These are phyloP conservation scores for Phycomyces nitens DNA, from an alignment of 192 early-diverging fungal genomes.

Conservation along the genomic window DNA sequence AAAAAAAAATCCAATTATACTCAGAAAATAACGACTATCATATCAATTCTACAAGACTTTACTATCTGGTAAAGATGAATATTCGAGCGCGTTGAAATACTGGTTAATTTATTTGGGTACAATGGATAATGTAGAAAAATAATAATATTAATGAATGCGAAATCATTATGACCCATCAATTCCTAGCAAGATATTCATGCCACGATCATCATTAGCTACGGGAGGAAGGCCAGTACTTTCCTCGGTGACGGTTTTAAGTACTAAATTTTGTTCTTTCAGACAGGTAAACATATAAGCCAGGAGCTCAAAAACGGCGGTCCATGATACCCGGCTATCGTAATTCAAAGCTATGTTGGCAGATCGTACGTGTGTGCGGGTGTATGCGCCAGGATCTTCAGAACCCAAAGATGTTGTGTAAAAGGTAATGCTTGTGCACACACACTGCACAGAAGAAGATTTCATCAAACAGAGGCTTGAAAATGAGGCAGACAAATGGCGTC, in stretches of 20 bases:
- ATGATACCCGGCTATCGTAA: conserved; percentile 5
- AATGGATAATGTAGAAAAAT: too few species aligned
- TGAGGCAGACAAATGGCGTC: conserved; percentile 2
- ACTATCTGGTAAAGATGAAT: too few species aligned
- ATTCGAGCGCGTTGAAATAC: too few species aligned
- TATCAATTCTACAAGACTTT: too few species aligned
- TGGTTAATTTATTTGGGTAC: too few species aligned
- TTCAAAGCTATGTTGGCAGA: conserved; percentile 2
- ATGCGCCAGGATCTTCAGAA: conserved; percentile 2
- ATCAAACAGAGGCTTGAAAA: conserved; percentile 10
- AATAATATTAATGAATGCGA: too few species aligned
- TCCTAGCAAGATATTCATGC: not conserved
- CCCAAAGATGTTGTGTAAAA: conserved; percentile 5
- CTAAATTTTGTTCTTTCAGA: conserved; percentile 3
- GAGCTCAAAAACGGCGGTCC: conserved; percentile 2
- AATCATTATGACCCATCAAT: too few species aligned
- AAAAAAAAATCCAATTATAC: too few species aligned
- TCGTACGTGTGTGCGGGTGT: conserved; percentile 8
- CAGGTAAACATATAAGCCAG: conserved; percentile 5
- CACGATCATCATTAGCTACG: conserved; percentile 1
- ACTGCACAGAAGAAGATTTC: conserved; percentile 7
- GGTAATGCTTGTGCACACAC: conserved; percentile 7
- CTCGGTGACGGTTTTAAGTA: conserved; percentile 1
- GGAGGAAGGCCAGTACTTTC: not conserved
- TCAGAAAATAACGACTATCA: too few species aligned